Evolutionary conservation across 352 stramenopile genomes (phyloP), one percentile per base, ranked within the genome.

Genomic region (Phytophthora nicotianae): DNA sequence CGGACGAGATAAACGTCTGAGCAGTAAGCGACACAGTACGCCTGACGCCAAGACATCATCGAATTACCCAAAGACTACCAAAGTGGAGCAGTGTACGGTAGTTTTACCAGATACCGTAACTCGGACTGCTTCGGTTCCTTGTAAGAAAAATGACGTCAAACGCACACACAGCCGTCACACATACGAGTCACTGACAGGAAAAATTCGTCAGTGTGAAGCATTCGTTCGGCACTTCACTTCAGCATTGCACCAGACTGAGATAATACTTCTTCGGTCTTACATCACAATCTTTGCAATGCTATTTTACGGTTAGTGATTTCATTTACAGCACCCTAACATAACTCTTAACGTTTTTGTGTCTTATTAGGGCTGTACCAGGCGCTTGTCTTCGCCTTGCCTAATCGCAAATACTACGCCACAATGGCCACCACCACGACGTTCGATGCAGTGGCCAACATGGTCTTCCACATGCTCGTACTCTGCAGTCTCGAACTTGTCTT

Each of bases 231-330:
- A 7, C 24, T 29, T 29, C 24, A 29, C 24, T 29, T 35, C 32
- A 5, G 32, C 54, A 16, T 32, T 75, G 10, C 58, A 65, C 26
- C 58, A 69, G 21, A 78, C 57, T 0, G 70, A 78, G 19, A 56
- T 75, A 14, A 70, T 70, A 14, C 38, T 78, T 9, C 50, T 73
- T 2, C 57, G 50, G 14, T 78, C 65, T 4, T 77, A 63, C 46
- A 77, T 54, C 19, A 68, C 61, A 13, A 66, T 74, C 16, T 60
- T 46, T 41, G 47, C 50, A 3, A 19, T 72, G 33, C 14, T 41
- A 1, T 71, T 78, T 33, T 78, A 78, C 37, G 62, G 70, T 68
- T 59, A 8, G 35, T 21, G 29, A 35, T 5, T 37, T 45, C 35
- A 65, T 58, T 38, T 38, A n/a, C 32, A 38, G 32, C 13, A 38